Base-by-base conservation (phyloP, 176 grass and related monocot genomes). In the Chloris gayana region DNA sequence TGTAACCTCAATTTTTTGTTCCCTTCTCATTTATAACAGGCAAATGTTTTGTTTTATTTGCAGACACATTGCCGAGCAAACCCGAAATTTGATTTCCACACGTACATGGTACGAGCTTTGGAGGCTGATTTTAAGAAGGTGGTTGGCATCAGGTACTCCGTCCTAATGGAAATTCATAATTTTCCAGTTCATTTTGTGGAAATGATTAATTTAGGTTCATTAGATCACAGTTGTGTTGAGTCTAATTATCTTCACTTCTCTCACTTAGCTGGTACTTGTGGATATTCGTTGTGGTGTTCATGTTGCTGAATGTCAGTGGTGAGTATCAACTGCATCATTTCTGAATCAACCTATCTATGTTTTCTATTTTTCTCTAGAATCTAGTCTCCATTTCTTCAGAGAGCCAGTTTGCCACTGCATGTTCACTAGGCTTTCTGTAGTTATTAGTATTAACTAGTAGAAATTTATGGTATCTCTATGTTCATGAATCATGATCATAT, bases 91-190 rank as follows among this genome's bases (percentile, higher is more conserved):
- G 75, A 94, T 85, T 98, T 98, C 19, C 85, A 98, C 79, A 90
- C 74, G 30, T 97, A 97, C 73, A 97, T 97, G 94, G 25, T 94
- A 26, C 83, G 91, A 58, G 89, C 89, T 38, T 68, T 97, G 33
- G 94, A 97, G 85, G 89, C 89, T 74, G 94, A 97, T 92, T 97
- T 94, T 30, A 97, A 90, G 67, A 94, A 92, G 80, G 94, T 97
- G 39, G 91, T 97, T 57, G 94, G 94, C 49, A 94, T 94, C 83
- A 92, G 92, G 87, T 97, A 88, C 34, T 72, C n/a, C n/a, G n/a
- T n/a, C 39, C 32, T 15, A 33, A 74, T 58, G 67, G 5, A 6
- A 8, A 76, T 67, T 70, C 27, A 64, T 51, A 29, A 14, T 70
- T n/a, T 59, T 70, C 56, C 47, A 59, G 45, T 4, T 80, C 54